phyloP scores from a whole-genome alignment of 495 filamentous ascomycete species.

The Aspergillus diversus region DNA sequence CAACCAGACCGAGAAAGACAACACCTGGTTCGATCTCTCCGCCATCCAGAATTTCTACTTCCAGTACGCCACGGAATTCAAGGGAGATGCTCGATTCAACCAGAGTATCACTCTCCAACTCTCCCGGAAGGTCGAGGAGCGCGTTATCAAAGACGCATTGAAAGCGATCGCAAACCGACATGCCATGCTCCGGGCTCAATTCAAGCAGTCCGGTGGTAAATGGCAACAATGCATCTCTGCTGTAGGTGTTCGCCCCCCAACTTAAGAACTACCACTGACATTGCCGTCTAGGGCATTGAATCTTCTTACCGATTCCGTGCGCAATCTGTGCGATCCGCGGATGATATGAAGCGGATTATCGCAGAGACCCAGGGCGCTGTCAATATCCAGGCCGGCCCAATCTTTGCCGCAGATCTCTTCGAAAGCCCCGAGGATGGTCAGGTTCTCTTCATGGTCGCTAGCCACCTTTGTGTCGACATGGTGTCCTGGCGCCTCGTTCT shows the following conservation, averaged over 20 bases:
- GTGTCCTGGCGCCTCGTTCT: conserved; percentile 72
- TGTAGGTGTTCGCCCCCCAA: conserved; percentile 23
- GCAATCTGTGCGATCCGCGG: conserved; percentile 35
- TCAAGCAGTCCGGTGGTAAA: conserved; percentile 40
- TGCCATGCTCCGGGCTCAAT: conserved; percentile 71
- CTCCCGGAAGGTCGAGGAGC: conserved; percentile 47
- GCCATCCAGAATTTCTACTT: conserved; percentile 52
- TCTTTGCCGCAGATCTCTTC: conserved; percentile 54
- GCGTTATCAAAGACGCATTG: conserved; percentile 57
- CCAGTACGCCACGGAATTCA: conserved; percentile 45
- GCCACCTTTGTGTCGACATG: conserved; percentile 71
- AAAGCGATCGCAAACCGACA: conserved; percentile 64
- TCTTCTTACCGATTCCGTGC: conserved; percentile 45
- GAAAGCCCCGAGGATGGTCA: conserved; percentile 54
- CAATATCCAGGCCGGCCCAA: conserved; percentile 46
- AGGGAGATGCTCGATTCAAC: conserved; percentile 63
- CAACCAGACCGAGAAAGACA: conserved; percentile 38
- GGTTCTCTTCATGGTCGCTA: conserved; percentile 64
- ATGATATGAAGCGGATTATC: conserved; percentile 37
- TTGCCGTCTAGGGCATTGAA: conserved; percentile 37
- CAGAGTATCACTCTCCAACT: conserved; percentile 69
- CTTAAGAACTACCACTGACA: neutral
- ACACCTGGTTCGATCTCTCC: conserved; percentile 55
- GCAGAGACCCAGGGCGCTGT: conserved; percentile 46
- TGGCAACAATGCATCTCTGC: conserved; percentile 50